Evolutionary conservation across 2,329 filamentous ascomycete species (phyloP).

Genomic region (Fonsecaea multimorphosa): DNA sequence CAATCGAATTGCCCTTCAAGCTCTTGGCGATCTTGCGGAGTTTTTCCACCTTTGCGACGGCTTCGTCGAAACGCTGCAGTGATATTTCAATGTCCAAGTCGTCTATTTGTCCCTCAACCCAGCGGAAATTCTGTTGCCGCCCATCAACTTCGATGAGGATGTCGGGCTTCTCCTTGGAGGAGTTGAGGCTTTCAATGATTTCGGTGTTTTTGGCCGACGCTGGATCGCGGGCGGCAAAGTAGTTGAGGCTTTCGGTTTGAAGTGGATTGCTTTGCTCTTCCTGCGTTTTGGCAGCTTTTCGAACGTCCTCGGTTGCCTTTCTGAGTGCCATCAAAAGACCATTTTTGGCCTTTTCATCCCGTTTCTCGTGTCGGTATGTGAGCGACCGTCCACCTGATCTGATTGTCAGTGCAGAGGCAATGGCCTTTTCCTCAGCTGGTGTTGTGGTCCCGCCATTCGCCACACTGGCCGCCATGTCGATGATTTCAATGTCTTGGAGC

Average conservation of each 20-base stretch:
- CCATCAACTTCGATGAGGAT: slow-evolving; percentile 95
- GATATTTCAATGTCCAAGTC: slow-evolving; percentile 96
- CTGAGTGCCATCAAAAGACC: slow-evolving; percentile 85
- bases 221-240: slow-evolving; percentile 79
- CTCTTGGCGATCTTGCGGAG: slow-evolving; percentile 78
- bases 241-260: slow-evolving; percentile 77
- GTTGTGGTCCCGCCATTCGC: slow-evolving; percentile 46
- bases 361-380: slow-evolving; percentile 88
- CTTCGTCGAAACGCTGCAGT: slow-evolving; percentile 82
- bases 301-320: slow-evolving; percentile 89
- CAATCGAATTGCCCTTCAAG: slow-evolving; percentile 82
- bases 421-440: slow-evolving; percentile 61
- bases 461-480: slow-evolving; percentile 73
- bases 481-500: slow-evolving; percentile 87
- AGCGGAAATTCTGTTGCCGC: slow-evolving; percentile 92
- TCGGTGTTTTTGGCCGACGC: slow-evolving; percentile 79
- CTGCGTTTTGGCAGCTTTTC: slow-evolving; percentile 82
- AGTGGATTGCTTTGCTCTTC: slow-evolving; percentile 81
- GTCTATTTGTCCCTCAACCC: slow-evolving; percentile 94
- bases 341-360: slow-evolving; percentile 77
- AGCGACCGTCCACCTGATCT: slow-evolving; percentile 89
- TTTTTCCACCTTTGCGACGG: slow-evolving; percentile 83
- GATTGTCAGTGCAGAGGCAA: slow-evolving; percentile 87
- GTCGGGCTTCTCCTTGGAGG: slow-evolving; percentile 71
- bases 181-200: slow-evolving; percentile 76